Percentiles rank a stretch among this genome's conserved stretches.
Evolutionary conservation across 2,329 filamentous ascomycete species (phyloP).

Genomic region (Paramyrothecium roridum): DNA sequence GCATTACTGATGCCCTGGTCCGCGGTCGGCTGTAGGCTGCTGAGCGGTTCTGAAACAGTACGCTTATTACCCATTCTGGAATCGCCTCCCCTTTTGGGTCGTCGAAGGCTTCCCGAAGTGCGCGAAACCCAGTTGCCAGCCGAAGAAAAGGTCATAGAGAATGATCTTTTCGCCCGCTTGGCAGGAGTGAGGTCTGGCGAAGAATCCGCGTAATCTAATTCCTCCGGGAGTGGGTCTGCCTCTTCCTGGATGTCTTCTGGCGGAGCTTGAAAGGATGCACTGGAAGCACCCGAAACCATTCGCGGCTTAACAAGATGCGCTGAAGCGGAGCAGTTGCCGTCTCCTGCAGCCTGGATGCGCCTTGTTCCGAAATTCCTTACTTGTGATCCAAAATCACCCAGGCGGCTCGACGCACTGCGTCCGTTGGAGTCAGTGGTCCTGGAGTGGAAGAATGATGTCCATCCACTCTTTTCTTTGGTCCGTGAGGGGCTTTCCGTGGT

Average conservation of each 20-base stretch:
- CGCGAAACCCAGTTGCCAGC: constrained; percentile 54
- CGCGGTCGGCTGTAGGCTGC: constrained; percentile 23
- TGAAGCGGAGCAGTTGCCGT: constrained; percentile 15
- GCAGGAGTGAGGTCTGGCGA: constrained; percentile 37
- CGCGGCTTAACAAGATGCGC: constrained; percentile 33
- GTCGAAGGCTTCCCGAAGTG: constrained; percentile 52
- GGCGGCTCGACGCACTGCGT: constrained; percentile 15
- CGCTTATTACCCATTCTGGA: constrained; percentile 41
- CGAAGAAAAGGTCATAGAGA: constrained; percentile 59
- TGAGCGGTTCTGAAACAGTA: constrained; percentile 51
- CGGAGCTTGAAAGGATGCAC: constrained; percentile 14
- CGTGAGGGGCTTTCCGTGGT: constrained; percentile 14
- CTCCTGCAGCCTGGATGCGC: constrained; percentile 21
- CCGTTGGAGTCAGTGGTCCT: constrained; percentile 23
- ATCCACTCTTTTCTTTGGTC: constrained; percentile 22
- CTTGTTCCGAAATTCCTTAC: constrained; percentile 15
- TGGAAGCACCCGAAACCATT: constrained; percentile 26
- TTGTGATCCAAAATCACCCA: constrained; percentile 22
- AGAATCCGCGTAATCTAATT: constrained; percentile 9
- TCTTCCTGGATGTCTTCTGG: constrained; percentile 19
- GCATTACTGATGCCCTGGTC: constrained; percentile 22
- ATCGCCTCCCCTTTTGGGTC: constrained; percentile 47
- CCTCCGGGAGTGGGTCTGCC: constrained; percentile 7
- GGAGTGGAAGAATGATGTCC: constrained; percentile 58
- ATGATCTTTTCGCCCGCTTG: constrained; percentile 47